Evolutionary conservation across 2,329 filamentous ascomycete species (phyloP), one percentile per base, ranked within the genome.

Genomic region (Aureobasidium mangrovei): DNA sequence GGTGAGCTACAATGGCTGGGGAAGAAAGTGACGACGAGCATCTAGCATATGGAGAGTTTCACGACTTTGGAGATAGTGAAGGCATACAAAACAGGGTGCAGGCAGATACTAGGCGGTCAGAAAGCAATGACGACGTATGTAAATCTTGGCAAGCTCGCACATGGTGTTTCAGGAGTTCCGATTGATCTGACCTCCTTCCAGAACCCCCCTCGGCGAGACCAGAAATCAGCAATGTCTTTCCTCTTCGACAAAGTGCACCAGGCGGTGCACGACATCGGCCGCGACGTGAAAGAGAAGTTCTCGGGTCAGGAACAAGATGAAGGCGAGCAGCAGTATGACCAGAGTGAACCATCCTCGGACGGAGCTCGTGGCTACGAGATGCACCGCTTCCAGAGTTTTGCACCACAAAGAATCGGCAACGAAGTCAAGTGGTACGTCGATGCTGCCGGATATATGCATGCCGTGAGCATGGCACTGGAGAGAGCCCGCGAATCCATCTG

Each of bases 341-440:
- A 69, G 60, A 71, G 64, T 53, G 67, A 63, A 40, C 63, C 63
- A 45, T 71, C 64, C 59, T 65, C 62, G 24, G 62, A 67, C 54
- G 65, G 65, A 39, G 64, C 59, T 12, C 69, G 74, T 57, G 65
- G 69, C 51, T 69, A 69, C 54, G 70, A 76, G 35, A 64, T 76
- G 56, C 72, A 81, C 60, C 74, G 79, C 53, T 82, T 76, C 63
- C 69, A 74, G 46, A 80, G 77, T 56, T 95, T 95, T 72, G 86
- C 86, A 1, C 82, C 86, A 1, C 79, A 84, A 63, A 79, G 86
- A 24, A 78, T 80, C 32, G 85, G 85, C 55, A 84, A 89, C 64
- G 74, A 82, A 59, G 82, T 81, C 58, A 94, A 95, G 74, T 95
- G 89, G 88, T 91, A 86, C 69, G 86, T 93, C 86, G 87, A 93